Conservation (phyloP, 129 eudicot genomes). For the Apium graveolens region DNA sequence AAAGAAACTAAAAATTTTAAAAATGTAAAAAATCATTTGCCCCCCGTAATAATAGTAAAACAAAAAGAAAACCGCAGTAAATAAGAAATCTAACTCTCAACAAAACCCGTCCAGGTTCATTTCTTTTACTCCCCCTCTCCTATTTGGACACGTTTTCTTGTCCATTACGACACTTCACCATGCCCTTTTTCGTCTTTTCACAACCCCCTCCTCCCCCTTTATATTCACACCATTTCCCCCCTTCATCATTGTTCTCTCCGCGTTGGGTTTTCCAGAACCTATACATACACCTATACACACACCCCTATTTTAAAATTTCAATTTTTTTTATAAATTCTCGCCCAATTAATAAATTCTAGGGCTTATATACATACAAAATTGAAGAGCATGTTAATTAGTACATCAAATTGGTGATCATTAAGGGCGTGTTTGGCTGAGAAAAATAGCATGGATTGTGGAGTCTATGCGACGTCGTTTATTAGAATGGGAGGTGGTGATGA, state of each 20-base stretch:
- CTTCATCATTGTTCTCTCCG: constrained; percentile 40
- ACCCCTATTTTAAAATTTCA: too few relatives aligned
- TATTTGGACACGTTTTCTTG: constrained; percentile 16
- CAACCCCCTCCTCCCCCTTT: constrained; percentile 19
- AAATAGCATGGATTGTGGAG: constrained; percentile 63
- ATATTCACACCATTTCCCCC: constrained; percentile 6
- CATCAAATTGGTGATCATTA: constrained; percentile 1
- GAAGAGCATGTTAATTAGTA: neutral
- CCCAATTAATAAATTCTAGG: neutral
- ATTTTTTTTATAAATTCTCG: too few relatives aligned
- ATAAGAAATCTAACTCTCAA: neutral
- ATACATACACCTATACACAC: neutral
- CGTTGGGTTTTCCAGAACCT: constrained; percentile 22
- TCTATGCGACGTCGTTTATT: constrained; percentile 41
- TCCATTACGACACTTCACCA: constrained; percentile 29
- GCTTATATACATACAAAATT: neutral
- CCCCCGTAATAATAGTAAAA: too few relatives aligned
- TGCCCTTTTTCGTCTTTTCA: constrained; percentile 45
- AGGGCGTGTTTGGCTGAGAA: constrained; percentile 13
- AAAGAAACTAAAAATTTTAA: too few relatives aligned
- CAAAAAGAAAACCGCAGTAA: too few relatives aligned
- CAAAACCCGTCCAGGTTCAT: constrained; percentile 30
- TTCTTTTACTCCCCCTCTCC: constrained; percentile 4
- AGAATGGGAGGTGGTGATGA: constrained; percentile 31
- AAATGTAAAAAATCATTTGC: too few relatives aligned